A percentile compares a stretch with the other conserved stretches of the same genome.
phyloP scores from a whole-genome alignment of 768 basidiomycete genomes.

The Agaricus subrufescens region DNA sequence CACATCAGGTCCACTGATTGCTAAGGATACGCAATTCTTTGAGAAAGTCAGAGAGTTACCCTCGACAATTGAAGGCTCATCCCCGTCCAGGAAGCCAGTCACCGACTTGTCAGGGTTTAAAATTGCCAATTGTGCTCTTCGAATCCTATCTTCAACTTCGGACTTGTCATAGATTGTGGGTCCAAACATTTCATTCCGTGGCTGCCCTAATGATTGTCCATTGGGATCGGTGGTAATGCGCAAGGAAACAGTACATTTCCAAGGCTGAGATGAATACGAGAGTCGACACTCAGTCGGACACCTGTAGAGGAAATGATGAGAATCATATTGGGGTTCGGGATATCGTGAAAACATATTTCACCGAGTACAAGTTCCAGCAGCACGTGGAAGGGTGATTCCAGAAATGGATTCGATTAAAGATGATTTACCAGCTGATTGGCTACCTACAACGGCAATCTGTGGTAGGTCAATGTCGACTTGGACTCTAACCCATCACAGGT shows the following conservation, averaged over 20 bases:
- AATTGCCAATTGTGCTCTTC: constrained; percentile 61
- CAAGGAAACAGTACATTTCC: constrained; percentile 50
- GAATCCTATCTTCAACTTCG: constrained; percentile 61
- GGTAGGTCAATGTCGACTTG: constrained; percentile 70
- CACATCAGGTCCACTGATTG: too few species aligned
- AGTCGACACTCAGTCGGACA: constrained; percentile 58
- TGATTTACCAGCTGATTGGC: constrained; percentile 72
- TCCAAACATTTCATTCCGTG: constrained; percentile 40
- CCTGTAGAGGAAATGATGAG: constrained; percentile 19
- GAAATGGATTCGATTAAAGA: constrained; percentile 77
- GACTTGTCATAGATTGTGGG: constrained; percentile 42
- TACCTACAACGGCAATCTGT: constrained; percentile 68
- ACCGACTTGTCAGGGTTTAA: constrained; percentile 44
- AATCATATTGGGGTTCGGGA: neutral
- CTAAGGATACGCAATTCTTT: constrained; percentile 28
- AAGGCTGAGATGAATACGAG: constrained; percentile 30
- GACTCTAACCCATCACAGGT: constrained; percentile 35
- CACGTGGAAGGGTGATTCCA: constrained; percentile 64
- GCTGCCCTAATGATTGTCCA: constrained; percentile 34
- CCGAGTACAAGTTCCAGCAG: constrained; percentile 74
- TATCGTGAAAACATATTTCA: constrained; percentile 15
- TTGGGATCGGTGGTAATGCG: constrained; percentile 36
- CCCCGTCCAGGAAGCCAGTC: constrained; percentile 33
- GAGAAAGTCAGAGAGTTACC: constrained; percentile 40
- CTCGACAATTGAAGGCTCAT: constrained; percentile 14